A percentile compares a stretch with the other conserved stretches of the same genome.
These are phyloP conservation scores for Microascus cirrosus DNA, from an alignment of 2,329 filamentous ascomycete species.

Conservation along the genomic window DNA sequence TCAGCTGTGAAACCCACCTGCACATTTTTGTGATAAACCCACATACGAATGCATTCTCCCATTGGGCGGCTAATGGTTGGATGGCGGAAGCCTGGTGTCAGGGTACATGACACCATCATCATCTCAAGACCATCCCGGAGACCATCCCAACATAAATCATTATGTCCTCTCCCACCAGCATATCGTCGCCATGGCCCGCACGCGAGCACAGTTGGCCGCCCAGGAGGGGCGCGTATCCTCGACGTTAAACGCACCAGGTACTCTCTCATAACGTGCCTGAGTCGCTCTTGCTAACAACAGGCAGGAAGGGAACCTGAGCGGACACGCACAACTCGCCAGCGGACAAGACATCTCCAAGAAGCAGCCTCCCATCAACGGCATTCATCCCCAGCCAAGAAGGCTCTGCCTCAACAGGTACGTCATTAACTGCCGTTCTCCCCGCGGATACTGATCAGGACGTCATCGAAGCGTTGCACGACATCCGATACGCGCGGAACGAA, in stretches of 20 bases:
- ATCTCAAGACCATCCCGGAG: neutral
- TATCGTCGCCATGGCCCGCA: conserved; percentile 6
- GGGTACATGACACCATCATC: neutral
- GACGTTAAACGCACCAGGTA: conserved; percentile 4
- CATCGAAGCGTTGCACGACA: conserved; percentile 2
- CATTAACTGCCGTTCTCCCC: neutral
- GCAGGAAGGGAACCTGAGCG: conserved; percentile 4
- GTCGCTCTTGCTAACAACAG: conserved; percentile 3
- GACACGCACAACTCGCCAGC: neutral
- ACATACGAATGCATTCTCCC: too few relatives aligned
- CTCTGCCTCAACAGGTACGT: conserved; percentile 3
- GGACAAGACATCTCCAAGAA: neutral
- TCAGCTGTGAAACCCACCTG: too few relatives aligned
- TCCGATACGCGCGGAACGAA: conserved; percentile 5
- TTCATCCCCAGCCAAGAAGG: conserved; percentile 3
- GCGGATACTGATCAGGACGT: neutral
- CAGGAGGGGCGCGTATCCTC: neutral
- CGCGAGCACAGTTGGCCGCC: conserved; percentile 5
- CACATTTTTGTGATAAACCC: too few relatives aligned
- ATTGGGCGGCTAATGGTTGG: too few relatives aligned
- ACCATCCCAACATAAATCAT: neutral
- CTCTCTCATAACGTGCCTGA: conserved; percentile 2
- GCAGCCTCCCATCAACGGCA: conserved; percentile 2
- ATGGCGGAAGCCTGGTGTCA: too few relatives aligned
- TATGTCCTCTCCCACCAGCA: neutral